Percentiles rank a stretch among this genome's conserved stretches.
phyloP scores from a whole-genome alignment of 768 basidiomycete genomes.

The Macrolepiota dolichaula region DNA sequence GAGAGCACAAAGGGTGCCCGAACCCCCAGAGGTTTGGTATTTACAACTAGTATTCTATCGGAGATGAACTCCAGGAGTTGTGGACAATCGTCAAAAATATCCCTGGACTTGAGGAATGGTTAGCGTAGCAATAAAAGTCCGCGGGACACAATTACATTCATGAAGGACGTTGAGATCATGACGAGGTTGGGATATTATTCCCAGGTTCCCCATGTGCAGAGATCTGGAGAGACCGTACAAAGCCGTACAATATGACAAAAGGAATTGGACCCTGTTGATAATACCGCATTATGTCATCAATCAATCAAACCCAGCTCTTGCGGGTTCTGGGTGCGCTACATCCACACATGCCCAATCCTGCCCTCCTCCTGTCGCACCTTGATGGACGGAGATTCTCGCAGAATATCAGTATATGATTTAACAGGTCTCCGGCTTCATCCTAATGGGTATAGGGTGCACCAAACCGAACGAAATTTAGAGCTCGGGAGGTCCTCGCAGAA shows the following conservation, averaged over 20 bases:
- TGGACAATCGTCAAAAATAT: too few species aligned
- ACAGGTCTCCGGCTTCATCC: slow-evolving; percentile 62
- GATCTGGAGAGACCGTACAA: too few species aligned
- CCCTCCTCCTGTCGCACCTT: background rate
- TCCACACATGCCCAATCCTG: background rate
- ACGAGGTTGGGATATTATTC: too few species aligned
- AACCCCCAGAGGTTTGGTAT: background rate
- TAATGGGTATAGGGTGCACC: slow-evolving; percentile 59
- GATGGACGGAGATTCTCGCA: slow-evolving; percentile 22
- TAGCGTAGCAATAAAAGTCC: too few species aligned
- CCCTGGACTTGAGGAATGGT: background rate
- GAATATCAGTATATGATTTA: slow-evolving; percentile 62
- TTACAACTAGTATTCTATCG: too few species aligned
- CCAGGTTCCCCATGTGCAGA: too few species aligned
- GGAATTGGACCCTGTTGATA: too few species aligned
- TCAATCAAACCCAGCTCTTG: background rate
- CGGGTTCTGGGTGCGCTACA: background rate
- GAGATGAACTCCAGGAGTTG: too few species aligned
- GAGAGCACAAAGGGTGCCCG: background rate
- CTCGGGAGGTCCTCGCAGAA: slow-evolving; percentile 27
- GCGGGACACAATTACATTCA: too few species aligned
- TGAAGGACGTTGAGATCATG: too few species aligned
- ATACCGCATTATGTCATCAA: background rate
- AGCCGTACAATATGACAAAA: too few species aligned
- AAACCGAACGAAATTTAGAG: slow-evolving; percentile 31